Base-by-base conservation (phyloP, 1,284 basidiomycete genomes). In the Malassezia cuniculi region DNA sequence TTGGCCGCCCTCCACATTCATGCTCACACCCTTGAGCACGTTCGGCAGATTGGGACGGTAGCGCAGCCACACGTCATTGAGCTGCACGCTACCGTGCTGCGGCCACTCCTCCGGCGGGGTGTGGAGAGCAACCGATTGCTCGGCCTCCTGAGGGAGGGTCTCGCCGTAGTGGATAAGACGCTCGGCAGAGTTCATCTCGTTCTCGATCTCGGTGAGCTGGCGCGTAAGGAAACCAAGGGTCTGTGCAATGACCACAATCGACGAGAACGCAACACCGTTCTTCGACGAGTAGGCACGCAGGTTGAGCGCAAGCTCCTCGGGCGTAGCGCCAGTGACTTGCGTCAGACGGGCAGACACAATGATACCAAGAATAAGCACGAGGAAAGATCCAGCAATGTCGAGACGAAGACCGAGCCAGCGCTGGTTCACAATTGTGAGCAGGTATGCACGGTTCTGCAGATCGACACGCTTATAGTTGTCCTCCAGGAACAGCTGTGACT, bases 401-500 rank as follows among this genome's bases (percentile, higher is more conserved):
- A 81, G 69, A 2, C 78, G 71, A 12, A 79, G 53, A 47, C 82
- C 83, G 16, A 90, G 78, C 84, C 85, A 89, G 40, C 84, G 76
- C 76, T 82, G 69, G 63, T 86, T 87, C 10, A 76, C 73, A 16
- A 82, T 75, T 0, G 82, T 85, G 47, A 90, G 68, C 76, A 80
- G 85, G 66, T 89, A 90, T 2, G 86, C 85, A 25, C 82, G 74
- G 62, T 93, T 90, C 70, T 94, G 85, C 31, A 82, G 71, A 55
- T 94, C 82, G 36, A 89, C 75, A n/a, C 78, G 74, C 36, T 55
- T 59, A n/a, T 54, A 48, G 26, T 76, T 72, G 52, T 80, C 73
- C 7, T 66, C 62, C 36, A 75, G 68, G 73, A 94, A 66, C 11
- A 51, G 55, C 38, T 49, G 48, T 1, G 53, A 55, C 46, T 67